Evolutionary conservation across 2,329 filamentous ascomycete genomes (phyloP).

Genomic region (Diaporthe nobilis): DNA sequence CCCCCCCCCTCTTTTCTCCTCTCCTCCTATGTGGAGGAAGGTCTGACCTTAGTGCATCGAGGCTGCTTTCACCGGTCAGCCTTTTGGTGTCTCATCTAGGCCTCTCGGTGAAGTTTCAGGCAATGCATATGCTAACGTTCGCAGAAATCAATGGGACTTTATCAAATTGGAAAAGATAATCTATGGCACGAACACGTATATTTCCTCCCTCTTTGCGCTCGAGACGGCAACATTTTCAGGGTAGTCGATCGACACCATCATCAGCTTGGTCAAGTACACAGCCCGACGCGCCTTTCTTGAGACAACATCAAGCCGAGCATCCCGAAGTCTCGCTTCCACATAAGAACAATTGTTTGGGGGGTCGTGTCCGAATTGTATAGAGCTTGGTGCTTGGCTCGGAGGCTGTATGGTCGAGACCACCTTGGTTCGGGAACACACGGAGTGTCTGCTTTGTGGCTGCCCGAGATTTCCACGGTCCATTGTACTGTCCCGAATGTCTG

Average conservation of each 20-base stretch:
- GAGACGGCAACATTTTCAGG: background rate
- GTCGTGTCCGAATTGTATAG: background rate
- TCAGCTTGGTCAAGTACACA: too few relatives aligned
- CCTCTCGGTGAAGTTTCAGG: background rate
- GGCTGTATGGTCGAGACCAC: too few relatives aligned
- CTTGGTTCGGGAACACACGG: background rate
- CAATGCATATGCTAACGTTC: background rate
- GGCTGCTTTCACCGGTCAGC: background rate
- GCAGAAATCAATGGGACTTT: background rate
- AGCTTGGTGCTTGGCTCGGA: background rate
- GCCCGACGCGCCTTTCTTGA: background rate
- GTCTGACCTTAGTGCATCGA: background rate
- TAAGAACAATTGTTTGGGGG: too few relatives aligned
- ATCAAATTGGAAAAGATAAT: background rate
- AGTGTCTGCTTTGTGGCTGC: background rate
- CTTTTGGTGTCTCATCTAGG: too few relatives aligned
- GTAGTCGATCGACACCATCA: background rate
- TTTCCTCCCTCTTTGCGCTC: too few relatives aligned
- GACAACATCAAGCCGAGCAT: background rate
- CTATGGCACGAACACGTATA: background rate
- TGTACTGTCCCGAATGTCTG: too few relatives aligned
- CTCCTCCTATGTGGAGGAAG: background rate
- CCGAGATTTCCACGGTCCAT: background rate
- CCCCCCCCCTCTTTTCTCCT: too few relatives aligned
- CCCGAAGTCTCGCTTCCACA: background rate